phyloP scores from a whole-genome alignment of 345 rosid genomes.

The Pugionium dolabratum region DNA sequence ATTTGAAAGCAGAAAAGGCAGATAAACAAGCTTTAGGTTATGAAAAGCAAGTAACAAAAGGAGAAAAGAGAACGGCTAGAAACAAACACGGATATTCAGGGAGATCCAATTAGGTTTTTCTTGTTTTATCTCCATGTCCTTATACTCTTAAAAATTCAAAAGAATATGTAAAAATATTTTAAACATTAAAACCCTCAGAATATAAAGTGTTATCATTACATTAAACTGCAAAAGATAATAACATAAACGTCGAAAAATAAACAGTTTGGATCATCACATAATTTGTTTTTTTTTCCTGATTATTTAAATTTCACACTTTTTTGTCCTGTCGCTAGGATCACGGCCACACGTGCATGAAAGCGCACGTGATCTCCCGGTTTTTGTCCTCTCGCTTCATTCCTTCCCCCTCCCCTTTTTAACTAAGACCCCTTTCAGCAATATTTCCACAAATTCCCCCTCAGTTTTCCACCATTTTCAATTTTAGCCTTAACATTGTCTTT shows the following conservation, averaged over 20 bases:
- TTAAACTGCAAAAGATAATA: neutral
- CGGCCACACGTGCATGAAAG: constrained; percentile 33
- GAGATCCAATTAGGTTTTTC: constrained; percentile 40
- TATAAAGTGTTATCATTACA: constrained; percentile 17
- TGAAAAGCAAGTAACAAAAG: constrained; percentile 29
- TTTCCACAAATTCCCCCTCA: constrained; percentile 5
- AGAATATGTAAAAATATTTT: neutral
- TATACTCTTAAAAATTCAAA: neutral
- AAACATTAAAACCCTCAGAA: constrained; percentile 7
- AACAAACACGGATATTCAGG: constrained; percentile 45
- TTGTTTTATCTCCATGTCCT: constrained; percentile 28
- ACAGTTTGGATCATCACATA: neutral
- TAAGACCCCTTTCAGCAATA: neutral
- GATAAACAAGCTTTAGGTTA: constrained; percentile 8
- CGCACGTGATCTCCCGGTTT: constrained; percentile 19
- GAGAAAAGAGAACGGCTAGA: constrained; percentile 41
- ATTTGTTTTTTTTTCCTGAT: constrained; percentile 3
- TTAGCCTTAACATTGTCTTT: neutral
- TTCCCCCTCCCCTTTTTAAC: neutral
- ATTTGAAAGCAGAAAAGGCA: constrained; percentile 5
- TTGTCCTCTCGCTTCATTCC: neutral
- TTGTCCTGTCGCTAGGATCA: constrained; percentile 15
- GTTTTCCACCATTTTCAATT: neutral
- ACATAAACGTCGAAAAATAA: neutral
- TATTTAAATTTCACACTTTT: constrained; percentile 9